These are phyloP conservation scores for Cucumis melo DNA, from an alignment of 306 rosid species.

Conservation along the genomic window DNA sequence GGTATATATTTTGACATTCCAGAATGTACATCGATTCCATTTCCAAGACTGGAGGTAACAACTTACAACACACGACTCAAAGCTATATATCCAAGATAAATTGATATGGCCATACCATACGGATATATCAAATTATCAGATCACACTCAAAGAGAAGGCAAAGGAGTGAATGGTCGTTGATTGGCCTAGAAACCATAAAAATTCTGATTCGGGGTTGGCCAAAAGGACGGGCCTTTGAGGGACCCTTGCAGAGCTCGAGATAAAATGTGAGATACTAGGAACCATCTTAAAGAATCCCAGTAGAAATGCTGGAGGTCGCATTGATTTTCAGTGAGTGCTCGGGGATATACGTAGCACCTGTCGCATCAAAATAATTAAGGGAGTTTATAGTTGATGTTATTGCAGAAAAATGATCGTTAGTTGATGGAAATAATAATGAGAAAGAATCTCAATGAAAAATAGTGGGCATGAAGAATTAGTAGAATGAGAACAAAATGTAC, in stretches of 20 bases:
- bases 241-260: background rate
- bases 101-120: background rate
- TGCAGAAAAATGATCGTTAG: background rate
- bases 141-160: conserved; percentile 6
- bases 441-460: background rate
- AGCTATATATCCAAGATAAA: conserved; percentile 13
- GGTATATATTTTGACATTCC: conserved; percentile 20
- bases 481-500: background rate
- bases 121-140: conserved; percentile 7
- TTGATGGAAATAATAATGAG: background rate
- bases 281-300: conserved; percentile 30
- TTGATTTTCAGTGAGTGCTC: conserved; percentile 59
- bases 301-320: conserved; percentile 64
- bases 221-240: background rate
- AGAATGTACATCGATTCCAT: conserved; percentile 21
- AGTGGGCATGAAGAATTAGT: background rate
- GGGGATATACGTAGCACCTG: conserved; percentile 73
- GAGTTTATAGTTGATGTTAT: background rate
- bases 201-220: background rate
- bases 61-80: conserved; percentile 9
- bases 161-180: conserved; percentile 15
- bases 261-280: background rate
- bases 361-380: conserved; percentile 14
- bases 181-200: conserved; percentile 10
- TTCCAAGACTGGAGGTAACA: conserved; percentile 18